Evolutionary conservation across 2,329 filamentous ascomycete genomes (phyloP).

Genomic region (Fusarium verrucosum): DNA sequence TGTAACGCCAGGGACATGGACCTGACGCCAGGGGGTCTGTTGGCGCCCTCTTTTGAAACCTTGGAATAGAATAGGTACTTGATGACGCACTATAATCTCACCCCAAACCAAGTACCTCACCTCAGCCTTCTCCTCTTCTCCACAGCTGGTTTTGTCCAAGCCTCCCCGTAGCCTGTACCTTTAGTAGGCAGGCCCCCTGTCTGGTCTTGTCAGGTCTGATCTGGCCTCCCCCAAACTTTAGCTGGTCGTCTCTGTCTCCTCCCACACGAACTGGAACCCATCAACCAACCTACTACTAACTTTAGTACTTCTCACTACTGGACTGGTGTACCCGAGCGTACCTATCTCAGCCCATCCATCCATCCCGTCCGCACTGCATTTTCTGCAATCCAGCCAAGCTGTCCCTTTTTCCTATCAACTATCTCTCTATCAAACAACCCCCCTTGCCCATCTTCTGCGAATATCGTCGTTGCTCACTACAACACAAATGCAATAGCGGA

Average conservation of each 20-base stretch:
- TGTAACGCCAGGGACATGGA: constrained; percentile 30
- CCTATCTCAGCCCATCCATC: constrained; percentile 7
- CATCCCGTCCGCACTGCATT: constrained; percentile 29
- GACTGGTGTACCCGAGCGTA: no score
- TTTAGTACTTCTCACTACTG: no score
- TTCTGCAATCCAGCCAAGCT: constrained; percentile 42
- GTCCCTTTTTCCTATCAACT: constrained; percentile 36
- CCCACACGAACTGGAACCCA: constrained; percentile 21
- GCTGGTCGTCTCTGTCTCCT: constrained; percentile 28
- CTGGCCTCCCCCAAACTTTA: constrained; percentile 38
- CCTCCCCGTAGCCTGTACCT: constrained; percentile 29
- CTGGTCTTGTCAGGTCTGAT: constrained; percentile 31
- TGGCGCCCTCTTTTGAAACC: constrained; percentile 40
- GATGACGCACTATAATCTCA: background rate
- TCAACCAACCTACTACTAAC: background rate
- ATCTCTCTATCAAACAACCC: constrained; percentile 1
- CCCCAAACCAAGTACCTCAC: constrained; percentile 6
- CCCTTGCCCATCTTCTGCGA: constrained; percentile 27
- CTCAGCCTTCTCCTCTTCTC: constrained; percentile 10
- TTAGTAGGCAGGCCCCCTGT: constrained; percentile 21
- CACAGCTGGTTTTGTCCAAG: constrained; percentile 32
- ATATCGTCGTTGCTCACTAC: constrained; percentile 33
- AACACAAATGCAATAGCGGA: constrained; percentile 22
- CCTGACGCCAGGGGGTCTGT: constrained; percentile 34
- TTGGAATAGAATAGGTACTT: constrained; percentile 21